Conservation (phyloP, 106 monocot species). For the Dendrobium officinale region DNA sequence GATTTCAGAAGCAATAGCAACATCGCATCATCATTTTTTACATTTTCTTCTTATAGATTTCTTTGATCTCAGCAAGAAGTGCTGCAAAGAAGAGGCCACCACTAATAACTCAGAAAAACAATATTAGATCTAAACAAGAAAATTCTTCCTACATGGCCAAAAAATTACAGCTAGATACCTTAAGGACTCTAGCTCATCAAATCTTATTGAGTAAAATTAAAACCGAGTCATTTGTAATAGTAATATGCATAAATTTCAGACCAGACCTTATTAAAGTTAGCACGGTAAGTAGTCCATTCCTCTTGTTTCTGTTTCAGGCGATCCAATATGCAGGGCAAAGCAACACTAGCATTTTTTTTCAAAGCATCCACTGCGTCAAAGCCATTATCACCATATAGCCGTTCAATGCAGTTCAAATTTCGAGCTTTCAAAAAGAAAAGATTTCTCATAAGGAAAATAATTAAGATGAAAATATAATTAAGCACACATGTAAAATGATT, state of each 20-base stretch:
- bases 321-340: slow-evolving; percentile 62
- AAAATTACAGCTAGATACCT: slow-evolving; percentile 30
- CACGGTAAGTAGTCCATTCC: slow-evolving; percentile 61
- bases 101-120: too few relatives aligned
- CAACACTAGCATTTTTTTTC: slow-evolving; percentile 53
- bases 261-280: slow-evolving; percentile 83
- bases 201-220: slow-evolving; percentile 83
- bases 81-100: slow-evolving; percentile 17
- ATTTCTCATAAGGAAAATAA: slow-evolving; percentile 1
- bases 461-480: not conserved
- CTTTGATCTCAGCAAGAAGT: slow-evolving; percentile 67
- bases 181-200: slow-evolving; percentile 63
- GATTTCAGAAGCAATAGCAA: slow-evolving; percentile 62
- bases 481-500: not conserved
- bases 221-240: slow-evolving; percentile 73
- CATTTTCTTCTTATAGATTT: slow-evolving; percentile 58
- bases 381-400: slow-evolving; percentile 88
- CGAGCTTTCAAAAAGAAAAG: slow-evolving; percentile 32
- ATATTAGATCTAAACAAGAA: too few relatives aligned
- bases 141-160: too few relatives aligned
- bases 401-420: slow-evolving; percentile 78
- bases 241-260: slow-evolving; percentile 68
- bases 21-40: slow-evolving; percentile 32
- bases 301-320: slow-evolving; percentile 87
- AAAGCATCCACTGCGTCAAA: slow-evolving; percentile 70